These are phyloP conservation scores for Trametes cingulata DNA, from an alignment of 768 basidiomycete species.

Conservation along the genomic window DNA sequence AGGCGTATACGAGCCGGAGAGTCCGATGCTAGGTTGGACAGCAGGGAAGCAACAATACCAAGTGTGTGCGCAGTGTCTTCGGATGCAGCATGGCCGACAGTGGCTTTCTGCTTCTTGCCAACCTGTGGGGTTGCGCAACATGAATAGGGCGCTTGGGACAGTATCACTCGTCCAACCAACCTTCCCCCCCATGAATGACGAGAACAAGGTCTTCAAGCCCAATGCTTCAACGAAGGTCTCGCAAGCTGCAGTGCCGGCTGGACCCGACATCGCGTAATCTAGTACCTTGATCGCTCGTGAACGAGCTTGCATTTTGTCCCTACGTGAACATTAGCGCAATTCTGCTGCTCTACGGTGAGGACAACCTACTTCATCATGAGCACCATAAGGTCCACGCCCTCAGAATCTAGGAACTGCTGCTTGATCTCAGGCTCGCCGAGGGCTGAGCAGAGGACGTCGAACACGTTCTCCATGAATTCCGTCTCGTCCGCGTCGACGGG, in stretches of 20 bases:
- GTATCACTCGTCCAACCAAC: constrained; percentile 4
- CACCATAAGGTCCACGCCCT: constrained; percentile 97
- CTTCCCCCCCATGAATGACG: constrained; percentile 88
- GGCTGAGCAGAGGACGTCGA: constrained; percentile 86
- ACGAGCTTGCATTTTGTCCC: constrained; percentile 80
- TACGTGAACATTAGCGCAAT: constrained; percentile 29
- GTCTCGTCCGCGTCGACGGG: constrained; percentile 86
- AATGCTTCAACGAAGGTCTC: constrained; percentile 84
- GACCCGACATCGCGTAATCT: constrained; percentile 86
- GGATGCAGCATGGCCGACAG: constrained; percentile 49
- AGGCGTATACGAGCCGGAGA: constrained; percentile 78
- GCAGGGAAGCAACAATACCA: constrained; percentile 84
- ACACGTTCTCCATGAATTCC: constrained; percentile 98
- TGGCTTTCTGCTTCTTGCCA: constrained; percentile 63
- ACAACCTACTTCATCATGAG: constrained; percentile 88
- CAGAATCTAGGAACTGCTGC: constrained; percentile 77
- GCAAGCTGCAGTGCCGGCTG: constrained; percentile 67
- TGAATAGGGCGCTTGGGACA: not conserved
- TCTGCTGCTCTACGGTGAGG: not conserved
- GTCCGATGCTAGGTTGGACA: constrained; percentile 85
- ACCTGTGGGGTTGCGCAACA: not conserved
- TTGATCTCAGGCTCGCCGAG: constrained; percentile 81
- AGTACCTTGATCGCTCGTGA: constrained; percentile 88
- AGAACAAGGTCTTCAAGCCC: constrained; percentile 89
- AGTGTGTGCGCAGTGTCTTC: constrained; percentile 89